These are phyloP conservation scores for Diphasiastrum complanatum DNA, from an alignment of 83 land plant genomes.

Conservation along the genomic window DNA sequence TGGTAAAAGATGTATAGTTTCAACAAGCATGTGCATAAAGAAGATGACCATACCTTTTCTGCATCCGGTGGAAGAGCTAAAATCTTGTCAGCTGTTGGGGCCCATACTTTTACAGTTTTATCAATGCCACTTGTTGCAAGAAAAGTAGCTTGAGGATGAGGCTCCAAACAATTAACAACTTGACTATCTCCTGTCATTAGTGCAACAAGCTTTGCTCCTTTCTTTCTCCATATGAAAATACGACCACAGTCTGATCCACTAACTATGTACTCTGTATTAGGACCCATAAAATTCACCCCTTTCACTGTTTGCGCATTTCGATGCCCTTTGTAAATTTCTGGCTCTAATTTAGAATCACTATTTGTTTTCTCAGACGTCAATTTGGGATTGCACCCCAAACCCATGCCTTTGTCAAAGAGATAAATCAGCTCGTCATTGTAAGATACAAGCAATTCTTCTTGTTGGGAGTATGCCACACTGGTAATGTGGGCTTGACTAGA, in stretches of 20 bases:
- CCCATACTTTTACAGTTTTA: constrained; percentile 73
- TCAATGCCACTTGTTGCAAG: constrained; percentile 97
- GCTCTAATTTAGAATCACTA: no score
- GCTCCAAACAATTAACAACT: constrained; percentile 83
- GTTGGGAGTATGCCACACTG: constrained; percentile 81
- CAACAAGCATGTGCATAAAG: neutral
- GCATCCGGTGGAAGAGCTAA: constrained; percentile 51
- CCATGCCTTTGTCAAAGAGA: constrained; percentile 63
- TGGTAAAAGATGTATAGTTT: neutral
- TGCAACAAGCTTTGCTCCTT: constrained; percentile 67
- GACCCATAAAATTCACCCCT: constrained; percentile 89
- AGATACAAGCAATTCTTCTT: constrained; percentile 80
- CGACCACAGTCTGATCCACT: constrained; percentile 93
- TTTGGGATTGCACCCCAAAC: constrained; percentile 50
- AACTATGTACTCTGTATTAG: constrained; percentile 73
- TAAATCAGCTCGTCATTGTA: constrained; percentile 90
- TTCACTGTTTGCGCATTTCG: constrained; percentile 75
- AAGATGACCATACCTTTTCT: constrained; percentile 40
- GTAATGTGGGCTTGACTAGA: constrained; percentile 60
- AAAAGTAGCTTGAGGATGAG: constrained; percentile 65
- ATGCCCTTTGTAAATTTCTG: constrained; percentile 70
- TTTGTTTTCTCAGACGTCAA: no score
- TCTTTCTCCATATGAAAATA: constrained; percentile 88
- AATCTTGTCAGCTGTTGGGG: constrained; percentile 50
- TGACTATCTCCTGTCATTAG: constrained; percentile 67